Percentiles rank a stretch among this genome's conserved stretches.
These are phyloP conservation scores for Schizosaccharomyces lindneri DNA, from an alignment of 805 yeast species.

Conservation along the genomic window DNA sequence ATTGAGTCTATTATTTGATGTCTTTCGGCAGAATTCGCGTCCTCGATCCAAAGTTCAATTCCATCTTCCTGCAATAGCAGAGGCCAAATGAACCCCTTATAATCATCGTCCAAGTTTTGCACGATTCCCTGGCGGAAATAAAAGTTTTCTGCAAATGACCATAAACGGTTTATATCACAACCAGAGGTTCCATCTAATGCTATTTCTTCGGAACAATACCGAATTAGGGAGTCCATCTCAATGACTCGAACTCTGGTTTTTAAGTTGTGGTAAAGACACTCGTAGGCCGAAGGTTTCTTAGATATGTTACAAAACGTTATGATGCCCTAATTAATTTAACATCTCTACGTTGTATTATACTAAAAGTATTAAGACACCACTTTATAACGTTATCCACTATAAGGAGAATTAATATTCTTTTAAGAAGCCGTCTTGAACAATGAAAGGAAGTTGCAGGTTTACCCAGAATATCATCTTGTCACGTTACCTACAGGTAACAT, in stretches of 20 bases:
- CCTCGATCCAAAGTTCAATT: not conserved
- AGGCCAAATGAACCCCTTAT: not conserved
- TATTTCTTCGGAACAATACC: constrained; percentile 1
- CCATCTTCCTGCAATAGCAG: not conserved
- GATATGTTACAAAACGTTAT: no score
- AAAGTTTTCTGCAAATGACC: not conserved
- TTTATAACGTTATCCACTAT: no score
- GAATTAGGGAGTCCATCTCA: not conserved
- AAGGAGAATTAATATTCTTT: no score
- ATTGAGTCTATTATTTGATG: not conserved
- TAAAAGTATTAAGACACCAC: no score
- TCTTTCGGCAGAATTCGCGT: not conserved
- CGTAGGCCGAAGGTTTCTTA: no score
- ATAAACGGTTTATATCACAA: not conserved
- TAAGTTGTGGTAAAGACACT: no score
- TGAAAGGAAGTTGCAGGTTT: no score
- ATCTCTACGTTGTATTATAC: no score
- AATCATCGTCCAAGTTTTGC: not conserved
- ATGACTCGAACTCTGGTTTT: not conserved
- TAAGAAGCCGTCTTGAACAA: no score
- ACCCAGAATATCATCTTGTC: no score
- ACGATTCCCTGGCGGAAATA: not conserved
- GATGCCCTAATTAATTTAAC: no score
- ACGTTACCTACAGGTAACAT: no score
- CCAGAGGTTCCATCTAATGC: not conserved